A percentile compares a stretch with the other conserved stretches of the same genome.
Evolutionary conservation across 1,284 basidiomycete genomes (phyloP).

Genomic region (Moesziomyces aphidis): DNA sequence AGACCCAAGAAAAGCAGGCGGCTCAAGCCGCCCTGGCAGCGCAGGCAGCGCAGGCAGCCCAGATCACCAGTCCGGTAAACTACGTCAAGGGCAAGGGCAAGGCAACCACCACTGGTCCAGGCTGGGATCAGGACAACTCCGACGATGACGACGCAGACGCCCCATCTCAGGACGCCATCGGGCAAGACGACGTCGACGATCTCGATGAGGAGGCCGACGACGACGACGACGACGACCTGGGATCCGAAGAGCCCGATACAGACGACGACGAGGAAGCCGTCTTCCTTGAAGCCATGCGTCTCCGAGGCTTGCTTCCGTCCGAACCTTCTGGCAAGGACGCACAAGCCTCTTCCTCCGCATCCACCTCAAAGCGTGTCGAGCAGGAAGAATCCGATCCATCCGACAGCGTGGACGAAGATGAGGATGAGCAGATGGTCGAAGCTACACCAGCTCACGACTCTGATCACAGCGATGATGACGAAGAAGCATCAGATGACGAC

Average conservation of each 20-base stretch:
- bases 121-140: slow-evolving; percentile 31
- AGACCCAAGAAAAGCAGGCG: slow-evolving; percentile 30
- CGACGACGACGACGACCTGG: slow-evolving; percentile 23
- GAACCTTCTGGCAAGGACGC: slow-evolving; percentile 3
- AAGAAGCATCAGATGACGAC: slow-evolving; percentile 30
- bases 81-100: slow-evolving; percentile 29
- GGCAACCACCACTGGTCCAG: slow-evolving; percentile 17
- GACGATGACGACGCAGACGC: slow-evolving; percentile 18
- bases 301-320: slow-evolving; percentile 39
- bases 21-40: no score
- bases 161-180: neutral
- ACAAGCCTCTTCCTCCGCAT: slow-evolving; percentile 9
- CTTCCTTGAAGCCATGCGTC: slow-evolving; percentile 61
- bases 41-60: neutral
- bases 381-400: neutral
- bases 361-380: slow-evolving; percentile 3
- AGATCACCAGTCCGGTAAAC: neutral
- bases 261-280: slow-evolving; percentile 60
- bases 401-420: slow-evolving; percentile 6
- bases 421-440: slow-evolving; percentile 11
- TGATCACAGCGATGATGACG: slow-evolving; percentile 20
- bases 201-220: slow-evolving; percentile 10
- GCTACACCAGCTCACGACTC: no score
- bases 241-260: slow-evolving; percentile 50
- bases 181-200: slow-evolving; percentile 13